Percentiles rank a stretch among this genome's conserved stretches.
These are phyloP conservation scores for Irpex sp. DNA, from an alignment of 1,284 basidiomycete genomes.

Conservation along the genomic window DNA sequence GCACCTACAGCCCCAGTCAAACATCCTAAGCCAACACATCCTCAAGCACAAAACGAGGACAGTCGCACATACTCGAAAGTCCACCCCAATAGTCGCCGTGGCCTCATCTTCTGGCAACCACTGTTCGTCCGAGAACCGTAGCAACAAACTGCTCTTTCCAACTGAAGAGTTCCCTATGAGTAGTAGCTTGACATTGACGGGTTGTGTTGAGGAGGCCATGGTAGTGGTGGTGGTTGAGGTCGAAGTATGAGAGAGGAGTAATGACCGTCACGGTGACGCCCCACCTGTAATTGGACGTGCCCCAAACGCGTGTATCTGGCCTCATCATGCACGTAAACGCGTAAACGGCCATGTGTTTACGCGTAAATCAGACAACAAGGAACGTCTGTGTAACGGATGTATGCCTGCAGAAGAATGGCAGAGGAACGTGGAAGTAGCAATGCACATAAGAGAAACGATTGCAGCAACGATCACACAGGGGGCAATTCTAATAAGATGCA, in stretches of 20 bases:
- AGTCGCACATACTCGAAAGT: conserved; percentile 27
- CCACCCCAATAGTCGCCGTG: conserved; percentile 90
- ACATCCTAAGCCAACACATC: conserved; percentile 5
- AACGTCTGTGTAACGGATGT: too few relatives aligned
- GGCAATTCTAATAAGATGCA: not conserved
- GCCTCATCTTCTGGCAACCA: conserved; percentile 95
- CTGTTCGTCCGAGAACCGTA: conserved; percentile 95
- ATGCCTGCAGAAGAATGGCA: too few relatives aligned
- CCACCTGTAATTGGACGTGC: not conserved
- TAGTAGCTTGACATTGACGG: conserved; percentile 68
- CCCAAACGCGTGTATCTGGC: not conserved
- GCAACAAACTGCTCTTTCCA: conserved; percentile 85
- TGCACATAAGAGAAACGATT: too few relatives aligned
- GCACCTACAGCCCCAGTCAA: conserved; percentile 43
- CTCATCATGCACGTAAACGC: not conserved
- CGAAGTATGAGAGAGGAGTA: not conserved
- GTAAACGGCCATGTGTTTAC: not conserved
- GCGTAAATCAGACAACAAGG: not conserved
- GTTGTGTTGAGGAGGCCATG: conserved; percentile 23
- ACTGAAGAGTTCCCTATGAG: conserved; percentile 89
- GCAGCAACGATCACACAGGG: not conserved
- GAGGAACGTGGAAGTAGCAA: too few relatives aligned
- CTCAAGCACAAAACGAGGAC: not conserved
- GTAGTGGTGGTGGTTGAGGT: not conserved
- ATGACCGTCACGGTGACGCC: too few relatives aligned